These are phyloP conservation scores for Coprinellus micaceus DNA, from an alignment of 768 basidiomycete genomes.

Conservation along the genomic window DNA sequence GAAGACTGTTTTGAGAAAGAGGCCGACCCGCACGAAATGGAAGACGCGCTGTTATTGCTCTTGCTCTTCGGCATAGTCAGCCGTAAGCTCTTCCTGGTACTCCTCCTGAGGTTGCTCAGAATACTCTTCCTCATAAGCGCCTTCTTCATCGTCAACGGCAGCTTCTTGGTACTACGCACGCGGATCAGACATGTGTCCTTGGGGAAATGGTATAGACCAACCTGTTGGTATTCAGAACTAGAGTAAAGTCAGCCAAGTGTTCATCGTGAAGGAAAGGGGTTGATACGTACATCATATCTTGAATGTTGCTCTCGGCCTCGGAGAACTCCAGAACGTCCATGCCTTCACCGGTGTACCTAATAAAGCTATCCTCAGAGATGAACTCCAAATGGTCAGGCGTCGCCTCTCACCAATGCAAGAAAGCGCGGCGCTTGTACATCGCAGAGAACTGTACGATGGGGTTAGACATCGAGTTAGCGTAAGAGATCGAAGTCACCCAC, in stretches of 20 bases:
- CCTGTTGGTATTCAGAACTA: constrained; percentile 89
- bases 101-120: too few species aligned
- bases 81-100: constrained; percentile 12
- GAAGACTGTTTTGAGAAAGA: too few species aligned
- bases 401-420: constrained; percentile 69
- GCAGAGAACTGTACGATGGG: constrained; percentile 50
- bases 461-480: background rate
- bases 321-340: constrained; percentile 88
- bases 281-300: constrained; percentile 70
- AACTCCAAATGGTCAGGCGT: background rate
- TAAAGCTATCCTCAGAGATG: background rate
- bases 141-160: constrained; percentile 22
- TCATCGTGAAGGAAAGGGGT: background rate
- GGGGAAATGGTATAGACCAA: constrained; percentile 20
- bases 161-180: constrained; percentile 33
- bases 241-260: constrained; percentile 1
- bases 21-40: too few species aligned
- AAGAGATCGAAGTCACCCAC: constrained; percentile 29
- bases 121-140: constrained; percentile 14
- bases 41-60: background rate
- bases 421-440: constrained; percentile 85
- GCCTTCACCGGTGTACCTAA: constrained; percentile 80
- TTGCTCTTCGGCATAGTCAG: background rate
- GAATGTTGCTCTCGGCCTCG: constrained; percentile 81
- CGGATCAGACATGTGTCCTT: background rate